Evolutionary conservation across 2,329 filamentous ascomycete species (phyloP), one percentile per base, ranked within the genome.

Genomic region (Lachnellula occidentalis): DNA sequence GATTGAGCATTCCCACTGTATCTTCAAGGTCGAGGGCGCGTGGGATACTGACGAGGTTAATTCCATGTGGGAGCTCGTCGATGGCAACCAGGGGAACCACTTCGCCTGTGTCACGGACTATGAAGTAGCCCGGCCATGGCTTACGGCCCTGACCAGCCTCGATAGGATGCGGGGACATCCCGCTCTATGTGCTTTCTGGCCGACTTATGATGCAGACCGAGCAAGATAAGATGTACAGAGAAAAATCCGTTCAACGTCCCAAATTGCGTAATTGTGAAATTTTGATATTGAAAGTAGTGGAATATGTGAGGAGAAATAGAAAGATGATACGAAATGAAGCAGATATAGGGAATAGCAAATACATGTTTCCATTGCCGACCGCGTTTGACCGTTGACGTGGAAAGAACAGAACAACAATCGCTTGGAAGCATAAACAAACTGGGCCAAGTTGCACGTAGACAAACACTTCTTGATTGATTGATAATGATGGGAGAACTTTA

Each of bases 61-160:
- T 54, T 19, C 52, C 75, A 1, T 68, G 64, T 0, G 78, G 78
- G 0, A 82, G 72, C 56, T 80, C 71, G 62, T 82, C 79, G 12
- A 75, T 65, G 0, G 79, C 72, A n/a, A 82, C 71, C n/a, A 82
- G 72, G 6, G 79, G 80, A 1, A 82, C 77, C 3, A 78, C 71
- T n/a, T 70, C 66, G 1, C 65, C 60, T 2, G 64, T 66, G 5
- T 72, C 74, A 1, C 77, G 73, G 56, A 76, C 68, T 48, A 80
- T 58, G 63, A 76, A 80, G 66, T 74, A 70, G 8, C 67, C 68
- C 48, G 63, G 64, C 46, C 56, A 58, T 51, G 58, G 61, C 14
- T 60, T 59, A 39, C 17, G 48, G 37, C 47, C 42, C 37, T 12
- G 21, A n/a, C 17, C 14, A 14, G 21, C 27, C 7, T 47, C 41